These are phyloP conservation scores for Penicillium hesseltinei DNA, from an alignment of 2,329 filamentous ascomycete species.

Conservation along the genomic window DNA sequence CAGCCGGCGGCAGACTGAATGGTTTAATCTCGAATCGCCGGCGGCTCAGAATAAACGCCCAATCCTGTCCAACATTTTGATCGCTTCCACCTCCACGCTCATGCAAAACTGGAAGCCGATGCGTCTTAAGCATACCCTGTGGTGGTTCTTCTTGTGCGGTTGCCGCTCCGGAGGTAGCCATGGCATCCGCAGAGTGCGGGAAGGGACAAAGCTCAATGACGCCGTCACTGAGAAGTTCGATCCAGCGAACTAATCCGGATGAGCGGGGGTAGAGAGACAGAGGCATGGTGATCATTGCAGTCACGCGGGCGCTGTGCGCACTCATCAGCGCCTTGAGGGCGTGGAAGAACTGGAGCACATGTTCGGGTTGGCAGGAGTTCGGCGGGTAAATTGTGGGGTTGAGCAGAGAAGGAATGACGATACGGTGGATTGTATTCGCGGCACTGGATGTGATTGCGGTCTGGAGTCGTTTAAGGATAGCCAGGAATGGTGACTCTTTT, in stretches of 20 bases:
- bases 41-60: slow-evolving; percentile 85
- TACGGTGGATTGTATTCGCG: slow-evolving; percentile 67
- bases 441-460: slow-evolving; percentile 58
- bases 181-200: slow-evolving; percentile 58
- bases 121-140: slow-evolving; percentile 81
- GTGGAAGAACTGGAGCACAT: slow-evolving; percentile 79
- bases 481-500: slow-evolving; percentile 57
- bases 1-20: slow-evolving; percentile 83
- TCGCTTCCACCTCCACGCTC: slow-evolving; percentile 81
- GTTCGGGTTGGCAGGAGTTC: slow-evolving; percentile 64
- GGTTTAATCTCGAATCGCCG: slow-evolving; percentile 81
- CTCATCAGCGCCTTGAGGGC: slow-evolving; percentile 72
- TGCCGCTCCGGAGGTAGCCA: slow-evolving; percentile 53
- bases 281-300: slow-evolving; percentile 73
- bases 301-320: slow-evolving; percentile 62
- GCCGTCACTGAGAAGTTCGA: slow-evolving; percentile 80
- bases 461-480: slow-evolving; percentile 61
- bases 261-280: slow-evolving; percentile 74
- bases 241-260: slow-evolving; percentile 76
- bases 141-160: slow-evolving; percentile 68
- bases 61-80: slow-evolving; percentile 72
- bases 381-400: slow-evolving; percentile 82
- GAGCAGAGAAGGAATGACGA: slow-evolving; percentile 80
- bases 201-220: slow-evolving; percentile 79
- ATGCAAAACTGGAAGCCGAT: slow-evolving; percentile 78